phyloP scores from a whole-genome alignment of 225 moss, liverwort and hornwort species.

The Rhytidiadelphus loreus region DNA sequence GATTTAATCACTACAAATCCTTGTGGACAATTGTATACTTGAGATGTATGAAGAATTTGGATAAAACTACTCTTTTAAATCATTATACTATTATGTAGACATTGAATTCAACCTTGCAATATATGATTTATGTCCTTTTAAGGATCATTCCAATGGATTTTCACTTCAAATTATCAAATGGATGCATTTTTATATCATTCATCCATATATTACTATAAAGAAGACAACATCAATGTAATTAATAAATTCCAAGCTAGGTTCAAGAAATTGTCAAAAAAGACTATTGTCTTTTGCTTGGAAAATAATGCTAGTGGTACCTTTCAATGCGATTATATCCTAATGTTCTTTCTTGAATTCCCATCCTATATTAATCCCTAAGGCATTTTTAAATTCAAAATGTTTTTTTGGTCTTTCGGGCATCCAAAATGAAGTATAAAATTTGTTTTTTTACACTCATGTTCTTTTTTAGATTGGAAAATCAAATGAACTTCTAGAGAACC shows the following conservation, averaged over 20 bases:
- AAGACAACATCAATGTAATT: neutral
- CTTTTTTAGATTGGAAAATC: neutral
- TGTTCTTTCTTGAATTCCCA: neutral
- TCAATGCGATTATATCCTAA: neutral
- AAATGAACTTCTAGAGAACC: fast-evolving
- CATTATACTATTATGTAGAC: neutral
- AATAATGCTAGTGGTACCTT: neutral
- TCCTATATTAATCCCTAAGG: no score
- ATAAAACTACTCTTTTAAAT: neutral
- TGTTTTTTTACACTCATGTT: neutral
- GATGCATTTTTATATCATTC: neutral
- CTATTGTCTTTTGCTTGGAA: neutral
- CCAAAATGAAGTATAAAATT: neutral
- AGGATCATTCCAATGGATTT: neutral
- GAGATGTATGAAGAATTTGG: neutral
- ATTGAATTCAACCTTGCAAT: neutral
- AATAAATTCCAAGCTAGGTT: neutral
- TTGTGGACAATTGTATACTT: neutral
- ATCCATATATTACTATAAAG: neutral
- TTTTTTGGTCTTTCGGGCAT: neutral
- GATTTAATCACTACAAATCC: neutral
- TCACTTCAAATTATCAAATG: neutral
- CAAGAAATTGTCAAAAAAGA: neutral
- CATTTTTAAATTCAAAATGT: neutral
- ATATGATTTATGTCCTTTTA: neutral